A percentile compares a stretch with the other conserved stretches of the same genome.
These are phyloP conservation scores for Globisporangium splendens DNA, from an alignment of 352 stramenopile genomes.

Conservation along the genomic window DNA sequence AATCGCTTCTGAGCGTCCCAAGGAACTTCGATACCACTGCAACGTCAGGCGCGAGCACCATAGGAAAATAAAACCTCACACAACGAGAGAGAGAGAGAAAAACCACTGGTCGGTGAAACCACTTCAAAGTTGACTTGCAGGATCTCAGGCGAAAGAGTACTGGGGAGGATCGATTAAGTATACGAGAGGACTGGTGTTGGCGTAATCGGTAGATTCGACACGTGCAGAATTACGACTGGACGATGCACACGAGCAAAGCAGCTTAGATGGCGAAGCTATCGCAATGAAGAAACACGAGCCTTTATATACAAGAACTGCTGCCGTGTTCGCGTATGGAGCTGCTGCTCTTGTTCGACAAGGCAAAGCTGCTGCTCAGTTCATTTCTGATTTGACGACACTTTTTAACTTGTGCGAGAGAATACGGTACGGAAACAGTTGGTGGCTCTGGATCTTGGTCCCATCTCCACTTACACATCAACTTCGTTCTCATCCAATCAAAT, in stretches of 20 bases:
- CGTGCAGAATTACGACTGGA: too few species aligned
- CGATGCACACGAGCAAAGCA: too few species aligned
- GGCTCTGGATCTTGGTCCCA: constrained; percentile 4
- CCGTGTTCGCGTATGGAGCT: too few species aligned
- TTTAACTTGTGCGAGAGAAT: not conserved
- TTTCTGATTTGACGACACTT: not conserved
- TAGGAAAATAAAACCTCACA: not conserved
- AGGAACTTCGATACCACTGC: not conserved
- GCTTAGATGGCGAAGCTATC: too few species aligned
- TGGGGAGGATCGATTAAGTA: not conserved
- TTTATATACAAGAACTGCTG: too few species aligned
- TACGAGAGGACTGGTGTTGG: not conserved
- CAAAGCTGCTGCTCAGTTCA: not conserved
- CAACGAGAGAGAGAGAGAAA: not conserved
- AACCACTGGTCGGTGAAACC: not conserved
- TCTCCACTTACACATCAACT: not conserved
- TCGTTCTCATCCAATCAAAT: not conserved
- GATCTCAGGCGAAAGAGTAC: not conserved
- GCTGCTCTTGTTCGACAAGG: not conserved
- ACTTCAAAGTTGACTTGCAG: not conserved
- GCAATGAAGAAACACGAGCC: too few species aligned
- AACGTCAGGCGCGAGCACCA: not conserved
- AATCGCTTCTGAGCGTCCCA: not conserved
- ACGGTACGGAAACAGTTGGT: constrained; percentile 6
- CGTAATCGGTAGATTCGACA: too few species aligned